phyloP scores from a whole-genome alignment of 306 rosid species.

The Abrus precatorius region DNA sequence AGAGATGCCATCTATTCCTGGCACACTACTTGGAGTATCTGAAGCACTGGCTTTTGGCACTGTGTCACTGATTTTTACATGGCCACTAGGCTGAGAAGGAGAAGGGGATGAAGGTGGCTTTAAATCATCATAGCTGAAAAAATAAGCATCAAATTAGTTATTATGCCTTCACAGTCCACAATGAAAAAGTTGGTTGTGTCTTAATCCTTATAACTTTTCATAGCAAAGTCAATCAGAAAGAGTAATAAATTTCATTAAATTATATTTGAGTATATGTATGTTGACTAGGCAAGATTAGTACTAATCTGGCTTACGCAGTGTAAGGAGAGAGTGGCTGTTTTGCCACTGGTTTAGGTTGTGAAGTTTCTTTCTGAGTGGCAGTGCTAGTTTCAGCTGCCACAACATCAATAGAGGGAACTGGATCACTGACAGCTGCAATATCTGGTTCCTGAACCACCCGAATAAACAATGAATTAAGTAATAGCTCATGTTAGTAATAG shows the following conservation, averaged over 20 bases:
- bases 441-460: conserved; percentile 62
- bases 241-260: conserved; percentile 24
- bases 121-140: conserved; percentile 61
- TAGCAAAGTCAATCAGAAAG: conserved; percentile 17
- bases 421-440: conserved; percentile 43
- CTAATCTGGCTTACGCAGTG: conserved; percentile 60
- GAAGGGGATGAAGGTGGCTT: conserved; percentile 63
- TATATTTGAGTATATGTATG: conserved; percentile 14
- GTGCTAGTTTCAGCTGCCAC: conserved; percentile 52
- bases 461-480: conserved; percentile 44
- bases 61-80: conserved; percentile 32
- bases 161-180: conserved; percentile 13
- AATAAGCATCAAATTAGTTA: conserved; percentile 11
- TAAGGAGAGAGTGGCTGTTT: conserved; percentile 74
- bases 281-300: conserved; percentile 8
- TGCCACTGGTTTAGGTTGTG: conserved; percentile 49
- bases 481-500: conserved; percentile 26
- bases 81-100: conserved; percentile 54
- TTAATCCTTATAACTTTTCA: conserved; percentile 50
- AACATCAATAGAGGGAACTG: conserved; percentile 53
- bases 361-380: conserved; percentile 52
- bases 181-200: conserved; percentile 38
- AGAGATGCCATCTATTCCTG: conserved; percentile 41
- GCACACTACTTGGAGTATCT: conserved; percentile 42
- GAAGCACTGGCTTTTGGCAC: conserved; percentile 49